phyloP scores from a whole-genome alignment of 1,139 yeast species.

The Hemisphaericaspora lyxosophila region DNA sequence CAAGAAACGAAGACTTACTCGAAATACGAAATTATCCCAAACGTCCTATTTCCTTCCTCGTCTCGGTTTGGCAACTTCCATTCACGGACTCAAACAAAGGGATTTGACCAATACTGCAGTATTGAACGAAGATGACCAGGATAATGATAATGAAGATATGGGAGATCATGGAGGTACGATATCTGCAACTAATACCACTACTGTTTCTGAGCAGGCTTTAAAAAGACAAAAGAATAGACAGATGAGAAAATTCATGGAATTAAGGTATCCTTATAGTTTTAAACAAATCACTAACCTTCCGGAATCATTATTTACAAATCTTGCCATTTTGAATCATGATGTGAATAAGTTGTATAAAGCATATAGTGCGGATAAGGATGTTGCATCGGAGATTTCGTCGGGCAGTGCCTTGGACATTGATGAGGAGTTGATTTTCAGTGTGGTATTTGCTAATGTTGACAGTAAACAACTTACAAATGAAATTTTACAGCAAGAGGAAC shows the following conservation, averaged over 20 bases:
- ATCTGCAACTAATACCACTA: conserved; percentile 17
- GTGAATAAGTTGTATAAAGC: conserved; percentile 25
- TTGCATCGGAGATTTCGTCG: conserved; percentile 23
- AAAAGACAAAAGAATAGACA: conserved; percentile 35
- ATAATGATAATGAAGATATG: conserved; percentile 47
- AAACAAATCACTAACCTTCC: conserved; percentile 37
- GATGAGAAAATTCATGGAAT: conserved; percentile 32
- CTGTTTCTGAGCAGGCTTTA: conserved; percentile 34
- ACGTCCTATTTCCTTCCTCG: conserved; percentile 45
- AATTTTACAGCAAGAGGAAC: conserved; percentile 8
- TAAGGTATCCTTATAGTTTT: conserved; percentile 40
- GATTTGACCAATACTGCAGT: conserved; percentile 9
- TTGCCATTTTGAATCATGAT: conserved; percentile 32
- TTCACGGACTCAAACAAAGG: conserved; percentile 40
- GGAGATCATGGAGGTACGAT: conserved; percentile 21
- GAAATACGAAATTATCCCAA: conserved; percentile 37
- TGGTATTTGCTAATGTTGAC: conserved; percentile 29
- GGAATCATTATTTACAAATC: conserved; percentile 35
- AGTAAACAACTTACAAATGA: conserved; percentile 18
- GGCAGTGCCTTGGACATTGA: conserved; percentile 34
- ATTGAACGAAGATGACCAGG: conserved; percentile 27
- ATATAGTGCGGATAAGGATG: conserved; percentile 18
- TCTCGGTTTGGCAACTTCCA: conserved; percentile 48
- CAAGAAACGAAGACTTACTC: conserved; percentile 9
- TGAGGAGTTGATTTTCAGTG: conserved; percentile 42